Conservation (phyloP, 2,329 filamentous ascomycete species). For the Neodidymelliopsis sp. region DNA sequence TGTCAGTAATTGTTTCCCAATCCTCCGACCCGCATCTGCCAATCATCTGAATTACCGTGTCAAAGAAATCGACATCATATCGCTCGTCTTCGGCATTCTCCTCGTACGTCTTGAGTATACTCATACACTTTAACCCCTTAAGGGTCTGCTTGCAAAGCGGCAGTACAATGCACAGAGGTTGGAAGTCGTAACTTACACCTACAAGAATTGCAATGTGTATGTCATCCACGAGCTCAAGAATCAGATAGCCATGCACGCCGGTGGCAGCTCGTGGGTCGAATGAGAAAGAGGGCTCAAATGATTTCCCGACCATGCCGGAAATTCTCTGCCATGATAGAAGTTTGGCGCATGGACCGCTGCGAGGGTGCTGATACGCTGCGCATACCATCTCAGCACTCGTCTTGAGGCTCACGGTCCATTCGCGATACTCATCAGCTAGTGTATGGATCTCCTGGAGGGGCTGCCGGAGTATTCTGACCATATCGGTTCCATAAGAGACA, state of each 20-base stretch:
- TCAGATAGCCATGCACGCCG: not conserved
- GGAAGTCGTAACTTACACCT: not conserved
- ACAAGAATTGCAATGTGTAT: not conserved
- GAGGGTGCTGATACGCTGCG: not conserved
- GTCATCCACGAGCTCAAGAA: not conserved
- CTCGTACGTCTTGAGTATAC: not conserved
- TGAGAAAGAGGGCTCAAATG: not conserved
- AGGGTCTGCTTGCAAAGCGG: constrained; percentile 1
- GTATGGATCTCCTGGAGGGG: constrained; percentile 1
- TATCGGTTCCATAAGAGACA: not conserved
- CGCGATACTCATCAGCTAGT: not conserved
- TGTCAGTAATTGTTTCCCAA: not conserved
- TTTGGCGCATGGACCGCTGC: not conserved
- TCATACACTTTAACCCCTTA: not conserved
- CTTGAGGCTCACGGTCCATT: not conserved
- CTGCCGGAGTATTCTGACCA: not conserved
- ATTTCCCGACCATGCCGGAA: not conserved
- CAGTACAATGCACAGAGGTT: constrained; percentile 1
- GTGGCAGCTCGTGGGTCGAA: not conserved
- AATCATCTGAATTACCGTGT: not conserved
- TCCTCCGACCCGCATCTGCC: not conserved
- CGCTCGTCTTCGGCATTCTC: not conserved
- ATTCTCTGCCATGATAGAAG: constrained; percentile 1
- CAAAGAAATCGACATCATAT: not conserved
- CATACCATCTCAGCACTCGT: not conserved